These are phyloP conservation scores for Blastomyces parvus DNA, from an alignment of 2,329 filamentous ascomycete genomes.

Conservation along the genomic window DNA sequence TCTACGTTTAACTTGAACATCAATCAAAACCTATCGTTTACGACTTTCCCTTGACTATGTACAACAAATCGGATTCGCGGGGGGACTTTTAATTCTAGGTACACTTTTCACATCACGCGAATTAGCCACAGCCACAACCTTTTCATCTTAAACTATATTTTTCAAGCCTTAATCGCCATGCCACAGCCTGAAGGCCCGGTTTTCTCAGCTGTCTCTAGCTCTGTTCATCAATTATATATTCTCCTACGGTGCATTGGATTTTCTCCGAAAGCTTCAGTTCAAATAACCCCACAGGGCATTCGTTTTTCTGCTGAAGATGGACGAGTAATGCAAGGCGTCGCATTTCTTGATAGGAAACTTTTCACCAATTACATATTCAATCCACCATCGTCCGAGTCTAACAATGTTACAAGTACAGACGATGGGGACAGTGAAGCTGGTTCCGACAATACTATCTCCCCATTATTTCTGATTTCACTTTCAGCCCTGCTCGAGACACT, in stretches of 20 bases:
- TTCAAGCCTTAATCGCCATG: conserved; percentile 9
- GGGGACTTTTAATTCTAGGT: conserved; percentile 26
- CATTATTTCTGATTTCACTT: conserved; percentile 79
- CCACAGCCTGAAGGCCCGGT: conserved; percentile 22
- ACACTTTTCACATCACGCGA: conserved; percentile 18
- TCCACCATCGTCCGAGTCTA: conserved; percentile 26
- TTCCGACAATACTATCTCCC: conserved; percentile 35
- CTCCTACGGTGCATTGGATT: conserved; percentile 55
- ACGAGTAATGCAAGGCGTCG: conserved; percentile 80
- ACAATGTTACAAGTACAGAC: conserved; percentile 23
- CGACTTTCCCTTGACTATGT: conserved; percentile 21
- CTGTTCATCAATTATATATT: conserved; percentile 50
- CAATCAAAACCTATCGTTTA: not conserved
- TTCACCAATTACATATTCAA: conserved; percentile 79
- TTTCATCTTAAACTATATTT: conserved; percentile 4
- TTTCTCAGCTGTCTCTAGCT: conserved; percentile 53
- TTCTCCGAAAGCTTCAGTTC: conserved; percentile 51
- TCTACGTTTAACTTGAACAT: conserved; percentile 66
- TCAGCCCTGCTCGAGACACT: conserved; percentile 82
- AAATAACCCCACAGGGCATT: conserved; percentile 76
- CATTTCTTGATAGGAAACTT: conserved; percentile 77
- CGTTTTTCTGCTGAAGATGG: conserved; percentile 82
- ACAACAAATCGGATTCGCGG: conserved; percentile 27
- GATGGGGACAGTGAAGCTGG: conserved; percentile 34
- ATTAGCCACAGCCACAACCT: not conserved